Percentiles rank a stretch among this genome's conserved stretches.
Conservation (phyloP, 2,329 filamentous ascomycete species). For the Ramularia collo-cygni region DNA sequence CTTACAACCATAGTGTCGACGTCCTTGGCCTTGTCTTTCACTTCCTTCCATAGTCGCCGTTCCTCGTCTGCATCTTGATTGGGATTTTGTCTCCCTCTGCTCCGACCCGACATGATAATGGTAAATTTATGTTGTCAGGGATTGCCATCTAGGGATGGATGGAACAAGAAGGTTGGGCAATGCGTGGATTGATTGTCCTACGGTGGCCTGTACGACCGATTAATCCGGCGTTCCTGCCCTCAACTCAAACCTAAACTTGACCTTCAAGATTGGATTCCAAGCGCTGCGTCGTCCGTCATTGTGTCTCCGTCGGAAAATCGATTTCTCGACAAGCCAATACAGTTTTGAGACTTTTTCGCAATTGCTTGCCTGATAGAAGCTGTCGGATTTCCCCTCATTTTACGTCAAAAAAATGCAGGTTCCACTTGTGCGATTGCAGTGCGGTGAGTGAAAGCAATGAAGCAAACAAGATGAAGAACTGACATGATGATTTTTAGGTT, state of each 20-base stretch:
- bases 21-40: slow-evolving; percentile 39
- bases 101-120: slow-evolving; percentile 40
- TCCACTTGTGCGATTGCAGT: slow-evolving; percentile 77
- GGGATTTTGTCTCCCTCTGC: slow-evolving; percentile 37
- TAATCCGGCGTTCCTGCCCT: too few species aligned
- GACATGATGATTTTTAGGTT: slow-evolving; percentile 53
- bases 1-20: slow-evolving; percentile 44
- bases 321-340: too few species aligned
- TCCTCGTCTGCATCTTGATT: slow-evolving; percentile 47
- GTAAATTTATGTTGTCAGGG: background rate
- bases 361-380: too few species aligned
- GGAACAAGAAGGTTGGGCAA: too few species aligned
- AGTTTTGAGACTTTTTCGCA: too few species aligned
- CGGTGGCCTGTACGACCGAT: too few species aligned
- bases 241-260: too few species aligned
- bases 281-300: background rate
- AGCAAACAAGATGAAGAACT: background rate
- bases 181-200: too few species aligned
- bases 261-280: too few species aligned
- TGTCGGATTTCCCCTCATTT: too few species aligned
- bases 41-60: slow-evolving; percentile 43
- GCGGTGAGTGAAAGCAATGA: slow-evolving; percentile 44
- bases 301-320: background rate
- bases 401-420: too few species aligned
- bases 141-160: too few species aligned